A percentile compares a stretch with the other conserved stretches of the same genome.
phyloP scores from a whole-genome alignment of 2,329 filamentous ascomycete species.

The Aureobasidium melanogenum region DNA sequence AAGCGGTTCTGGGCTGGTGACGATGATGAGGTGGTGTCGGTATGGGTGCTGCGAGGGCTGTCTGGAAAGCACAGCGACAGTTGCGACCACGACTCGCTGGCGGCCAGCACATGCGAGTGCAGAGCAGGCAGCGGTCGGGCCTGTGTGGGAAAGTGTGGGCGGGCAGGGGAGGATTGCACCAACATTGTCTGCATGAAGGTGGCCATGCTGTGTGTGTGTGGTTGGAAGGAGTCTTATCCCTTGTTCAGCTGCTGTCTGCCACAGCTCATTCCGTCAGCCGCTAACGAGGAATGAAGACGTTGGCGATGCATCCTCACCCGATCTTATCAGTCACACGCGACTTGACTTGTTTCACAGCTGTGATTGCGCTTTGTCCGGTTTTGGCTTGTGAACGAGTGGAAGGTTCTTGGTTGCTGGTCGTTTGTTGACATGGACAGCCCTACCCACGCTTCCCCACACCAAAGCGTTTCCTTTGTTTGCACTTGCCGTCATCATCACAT shows the following conservation, averaged over 20 bases:
- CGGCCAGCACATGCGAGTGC: constrained; percentile 33
- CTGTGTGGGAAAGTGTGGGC: constrained; percentile 25
- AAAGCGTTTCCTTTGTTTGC: neutral
- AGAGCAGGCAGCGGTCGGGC: constrained; percentile 34
- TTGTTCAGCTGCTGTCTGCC: constrained; percentile 2
- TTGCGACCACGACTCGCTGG: constrained; percentile 33
- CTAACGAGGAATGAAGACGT: constrained; percentile 10
- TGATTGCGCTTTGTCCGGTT: neutral
- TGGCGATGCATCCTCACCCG: neutral
- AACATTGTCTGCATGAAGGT: constrained; percentile 78
- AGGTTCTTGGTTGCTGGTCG: neutral
- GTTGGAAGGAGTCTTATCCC: neutral
- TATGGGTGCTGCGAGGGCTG: constrained; percentile 18
- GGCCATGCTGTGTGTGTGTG: constrained; percentile 45
- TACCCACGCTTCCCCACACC: neutral
- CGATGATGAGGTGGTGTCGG: constrained; percentile 17
- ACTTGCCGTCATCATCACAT: neutral
- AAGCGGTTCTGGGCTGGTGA: constrained; percentile 26
- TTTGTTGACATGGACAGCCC: constrained; percentile 2
- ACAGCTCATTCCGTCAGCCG: constrained; percentile 2
- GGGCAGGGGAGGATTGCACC: constrained; percentile 38
- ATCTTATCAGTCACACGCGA: neutral
- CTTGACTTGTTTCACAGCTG: neutral
- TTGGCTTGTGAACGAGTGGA: neutral
- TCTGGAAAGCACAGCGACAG: constrained; percentile 18